Evolutionary conservation across 495 filamentous ascomycete genomes (phyloP), one percentile per base, ranked within the genome.

Genomic region (Staphylotrichum longicolle): DNA sequence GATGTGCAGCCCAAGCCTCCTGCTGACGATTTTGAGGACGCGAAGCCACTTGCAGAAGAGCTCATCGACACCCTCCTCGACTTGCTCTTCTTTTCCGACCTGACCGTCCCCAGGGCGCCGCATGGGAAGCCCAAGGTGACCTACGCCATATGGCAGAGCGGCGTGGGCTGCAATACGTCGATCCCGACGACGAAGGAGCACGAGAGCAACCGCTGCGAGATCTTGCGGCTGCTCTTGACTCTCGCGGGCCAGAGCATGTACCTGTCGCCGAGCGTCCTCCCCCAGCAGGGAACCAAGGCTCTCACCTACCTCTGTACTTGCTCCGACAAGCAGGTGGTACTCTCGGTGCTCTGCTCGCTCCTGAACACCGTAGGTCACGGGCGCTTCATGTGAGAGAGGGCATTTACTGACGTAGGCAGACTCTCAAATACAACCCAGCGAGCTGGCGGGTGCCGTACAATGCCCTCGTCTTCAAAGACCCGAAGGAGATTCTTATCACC

Each of bases 121-220:
- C 82, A 86, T 48, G 86, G 85, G 42, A 90, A 89, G 69, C 80
- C 81, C 64, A 96, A 96, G 72, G 88, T 96, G 44, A 89, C 89
- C 12, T 96, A 91, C 76, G 87, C 91, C 41, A 98, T 99, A 66
- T 99, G 94, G 94, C 91, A 97, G 74, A 97, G 89, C 66, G 94
- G 94, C 32, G 93, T 99, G 50, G 94, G 94, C 3, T 98, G 93
- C 75, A 96, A 96, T 71, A 90, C 89, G 7, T 82, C 91, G 2
- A 86, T 96, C 72, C 88, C 88, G 15, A 91, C 93, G 20, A 96
- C 83, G 44, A 96, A 90, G 73, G 90, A 96, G 62, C 85, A 89
- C 51, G 94, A 99, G 76, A 92, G 82, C 73, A 96, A 96, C 72
- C 85, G 94, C 35, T 90, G 88, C 65, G 94, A 99, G 71, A 87